phyloP scores from a whole-genome alignment of 1,284 basidiomycete species.

The Microbotryum scabiosae region DNA sequence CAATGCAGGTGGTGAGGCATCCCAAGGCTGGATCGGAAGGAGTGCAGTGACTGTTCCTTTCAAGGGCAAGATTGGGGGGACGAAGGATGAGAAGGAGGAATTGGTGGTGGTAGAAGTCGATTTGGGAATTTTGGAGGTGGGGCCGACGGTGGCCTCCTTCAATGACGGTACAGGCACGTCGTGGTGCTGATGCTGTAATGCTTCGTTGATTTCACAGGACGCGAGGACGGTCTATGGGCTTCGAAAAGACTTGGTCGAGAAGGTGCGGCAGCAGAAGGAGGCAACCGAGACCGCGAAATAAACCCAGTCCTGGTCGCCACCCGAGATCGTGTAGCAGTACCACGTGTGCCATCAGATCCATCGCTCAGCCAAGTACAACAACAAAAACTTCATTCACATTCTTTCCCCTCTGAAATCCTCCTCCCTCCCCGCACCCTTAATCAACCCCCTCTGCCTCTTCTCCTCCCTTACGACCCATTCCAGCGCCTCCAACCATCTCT shows the following conservation, averaged over 20 bases:
- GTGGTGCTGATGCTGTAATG: background rate
- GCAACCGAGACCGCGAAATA: no score
- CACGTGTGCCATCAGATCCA: no score
- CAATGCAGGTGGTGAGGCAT: conserved; percentile 25
- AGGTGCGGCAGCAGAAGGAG: background rate
- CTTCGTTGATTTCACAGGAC: conserved; percentile 14
- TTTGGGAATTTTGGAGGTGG: conserved; percentile 21
- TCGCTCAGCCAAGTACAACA: no score
- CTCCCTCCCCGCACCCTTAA: conserved; percentile 6
- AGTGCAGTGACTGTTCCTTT: conserved; percentile 31
- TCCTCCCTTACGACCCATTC: conserved; percentile 53
- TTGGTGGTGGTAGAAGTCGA: conserved; percentile 30
- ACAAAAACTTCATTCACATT: no score
- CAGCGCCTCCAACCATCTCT: conserved; percentile 68
- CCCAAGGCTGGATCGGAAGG: conserved; percentile 28
- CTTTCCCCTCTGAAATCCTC: no score
- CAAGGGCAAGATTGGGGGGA: conserved; percentile 25
- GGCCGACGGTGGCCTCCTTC: background rate
- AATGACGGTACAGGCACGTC: no score
- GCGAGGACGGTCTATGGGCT: conserved; percentile 31
- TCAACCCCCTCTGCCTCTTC: conserved; percentile 29
- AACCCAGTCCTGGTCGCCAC: no score
- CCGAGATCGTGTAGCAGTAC: no score
- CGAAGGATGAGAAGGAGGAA: conserved; percentile 24
- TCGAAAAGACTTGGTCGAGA: conserved; percentile 16